Percentiles rank a stretch among this genome's conserved stretches.
Evolutionary conservation across 768 basidiomycete species (phyloP).

Genomic region (Tylopilus plumbeoviolaceoides): DNA sequence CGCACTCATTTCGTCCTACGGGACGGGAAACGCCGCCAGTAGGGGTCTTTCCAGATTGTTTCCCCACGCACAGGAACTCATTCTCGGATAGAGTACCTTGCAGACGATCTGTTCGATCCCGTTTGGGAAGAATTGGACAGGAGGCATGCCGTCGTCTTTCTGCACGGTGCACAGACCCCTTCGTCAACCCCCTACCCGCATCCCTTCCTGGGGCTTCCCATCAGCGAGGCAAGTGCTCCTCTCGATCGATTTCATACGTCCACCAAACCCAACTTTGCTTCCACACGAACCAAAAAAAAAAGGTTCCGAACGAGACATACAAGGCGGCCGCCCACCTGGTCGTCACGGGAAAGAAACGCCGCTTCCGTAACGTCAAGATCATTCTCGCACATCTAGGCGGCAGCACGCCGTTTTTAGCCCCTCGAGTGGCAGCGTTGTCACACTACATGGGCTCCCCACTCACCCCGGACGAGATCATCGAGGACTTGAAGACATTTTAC

Average conservation of each 20-base stretch:
- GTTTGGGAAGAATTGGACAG: constrained; percentile 69
- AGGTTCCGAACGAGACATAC: constrained; percentile 82
- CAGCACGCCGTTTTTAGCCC: constrained; percentile 56
- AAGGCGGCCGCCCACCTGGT: constrained; percentile 79
- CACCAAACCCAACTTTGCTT: constrained; percentile 4
- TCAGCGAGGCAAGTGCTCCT: constrained; percentile 50
- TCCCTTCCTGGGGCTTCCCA: constrained; percentile 59
- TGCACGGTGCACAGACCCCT: constrained; percentile 67
- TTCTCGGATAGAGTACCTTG: constrained; percentile 52
- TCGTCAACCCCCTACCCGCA: constrained; percentile 64
- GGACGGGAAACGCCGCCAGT: constrained; percentile 53
- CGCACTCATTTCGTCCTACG: constrained; percentile 65
- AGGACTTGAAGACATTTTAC: constrained; percentile 69
- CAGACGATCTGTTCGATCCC: constrained; percentile 56
- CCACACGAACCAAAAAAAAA: not conserved
- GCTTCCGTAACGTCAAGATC: constrained; percentile 54
- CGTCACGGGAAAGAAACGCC: constrained; percentile 64
- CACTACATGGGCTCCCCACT: constrained; percentile 66
- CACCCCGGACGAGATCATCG: constrained; percentile 59
- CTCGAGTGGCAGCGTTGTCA: constrained; percentile 66
- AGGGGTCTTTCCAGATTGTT: constrained; percentile 11
- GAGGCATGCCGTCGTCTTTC: constrained; percentile 58
- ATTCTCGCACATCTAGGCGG: constrained; percentile 78
- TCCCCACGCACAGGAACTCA: not conserved
- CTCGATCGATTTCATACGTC: constrained; percentile 3